phyloP scores from a whole-genome alignment of 2,329 filamentous ascomycete species.

The Apiospora sp. region DNA sequence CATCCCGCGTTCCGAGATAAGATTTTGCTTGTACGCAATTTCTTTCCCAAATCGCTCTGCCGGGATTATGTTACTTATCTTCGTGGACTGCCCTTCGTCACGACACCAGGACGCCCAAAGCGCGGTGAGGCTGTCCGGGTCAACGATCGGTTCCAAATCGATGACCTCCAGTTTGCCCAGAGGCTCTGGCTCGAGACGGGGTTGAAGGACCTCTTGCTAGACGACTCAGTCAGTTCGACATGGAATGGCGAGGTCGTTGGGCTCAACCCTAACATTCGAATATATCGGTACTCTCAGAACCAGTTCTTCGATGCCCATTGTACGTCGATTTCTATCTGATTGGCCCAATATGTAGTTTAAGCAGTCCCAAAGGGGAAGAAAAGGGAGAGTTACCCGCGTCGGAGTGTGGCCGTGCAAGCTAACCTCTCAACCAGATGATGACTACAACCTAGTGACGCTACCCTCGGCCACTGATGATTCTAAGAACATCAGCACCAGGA shows the following conservation, averaged over 20 bases:
- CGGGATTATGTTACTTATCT: slow-evolving; percentile 80
- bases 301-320: slow-evolving; percentile 96
- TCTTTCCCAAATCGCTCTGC: slow-evolving; percentile 80
- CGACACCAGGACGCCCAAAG: slow-evolving; percentile 81
- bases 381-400: too few species aligned
- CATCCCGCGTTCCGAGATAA: slow-evolving; percentile 58
- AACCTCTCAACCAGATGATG: slow-evolving; percentile 67
- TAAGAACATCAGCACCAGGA: slow-evolving; percentile 63
- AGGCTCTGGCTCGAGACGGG: slow-evolving; percentile 81
- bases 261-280: slow-evolving; percentile 85
- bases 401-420: not conserved
- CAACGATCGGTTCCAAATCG: slow-evolving; percentile 87
- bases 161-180: slow-evolving; percentile 78
- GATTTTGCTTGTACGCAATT: slow-evolving; percentile 75
- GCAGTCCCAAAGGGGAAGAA: not conserved
- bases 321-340: slow-evolving; percentile 54
- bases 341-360: not conserved
- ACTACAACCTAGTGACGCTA: slow-evolving; percentile 77
- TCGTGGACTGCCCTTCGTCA: slow-evolving; percentile 71
- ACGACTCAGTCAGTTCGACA: slow-evolving; percentile 47
- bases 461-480: slow-evolving; percentile 46
- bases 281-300: slow-evolving; percentile 85
- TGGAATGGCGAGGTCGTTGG: slow-evolving; percentile 41
- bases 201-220: slow-evolving; percentile 67
- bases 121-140: slow-evolving; percentile 83